Evolutionary conservation across 1,284 basidiomycete genomes (phyloP), one percentile per base, ranked within the genome.

Genomic region (Serendipita sp.): DNA sequence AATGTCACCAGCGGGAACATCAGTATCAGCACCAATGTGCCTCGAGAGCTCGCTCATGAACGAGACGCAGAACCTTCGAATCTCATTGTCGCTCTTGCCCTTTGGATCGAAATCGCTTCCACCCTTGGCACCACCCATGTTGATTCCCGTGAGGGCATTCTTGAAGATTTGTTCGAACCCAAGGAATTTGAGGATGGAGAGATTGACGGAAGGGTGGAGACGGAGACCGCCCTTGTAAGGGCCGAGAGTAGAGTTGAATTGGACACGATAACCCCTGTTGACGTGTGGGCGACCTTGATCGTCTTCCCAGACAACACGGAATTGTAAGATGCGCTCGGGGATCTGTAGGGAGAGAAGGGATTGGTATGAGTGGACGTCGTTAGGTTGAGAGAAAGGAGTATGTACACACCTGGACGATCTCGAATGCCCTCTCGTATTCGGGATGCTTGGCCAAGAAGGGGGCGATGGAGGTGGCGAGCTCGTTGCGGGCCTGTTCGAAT

Each of bases 81-180:
- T 87, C 76, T 89, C 87, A 69, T 73, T 76, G 75, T 88, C 85
- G 43, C 82, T 82, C 76, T 87, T 88, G 71, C 87, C 87, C 82
- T 90, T 89, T 71, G 87, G 87, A 76, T 88, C 84, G 69, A 88
- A 90, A 76, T 88, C 85, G 61, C 78, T 79, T 29, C 82, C 84
- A 74, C 84, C 84, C 75, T 87, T 85, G 60, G 77, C 79, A 70
- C 87, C 87, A 68, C 87, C 87, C 82, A 89, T 88, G 74, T 77
- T 81, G 66, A 89, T 77, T 60, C 87, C 87, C 32, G 88, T 89
- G 35, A 91, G 78, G 43, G 88, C 87, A 74, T 91, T 91, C 76
- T 90, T 90, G 82, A 90, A 89, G 69, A 83, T 86, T 73, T 83
- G 82, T 76, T 91, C 88, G 72, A 89, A 88, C 62, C 87, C 88